Evolutionary conservation across 352 stramenopile genomes (phyloP), one percentile per base, ranked within the genome.

Genomic region (Globisporangium parvum): DNA sequence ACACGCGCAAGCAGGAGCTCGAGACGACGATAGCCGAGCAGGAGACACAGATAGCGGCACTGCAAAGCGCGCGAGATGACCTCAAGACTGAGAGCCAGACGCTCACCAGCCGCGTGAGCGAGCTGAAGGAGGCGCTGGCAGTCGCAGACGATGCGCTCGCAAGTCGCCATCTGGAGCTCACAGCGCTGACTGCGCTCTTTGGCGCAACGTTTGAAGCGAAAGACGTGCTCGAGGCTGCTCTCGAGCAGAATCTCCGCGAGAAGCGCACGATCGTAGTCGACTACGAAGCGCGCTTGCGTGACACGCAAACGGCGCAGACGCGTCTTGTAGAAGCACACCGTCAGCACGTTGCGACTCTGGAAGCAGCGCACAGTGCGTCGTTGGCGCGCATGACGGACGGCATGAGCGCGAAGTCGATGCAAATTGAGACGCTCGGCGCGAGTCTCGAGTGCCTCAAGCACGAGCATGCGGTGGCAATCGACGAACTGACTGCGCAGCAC

Each of bases 311-410:
- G 18, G 33, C 10, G 20, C 49, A 26, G 31, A 53, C 17, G 48
- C 31, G 14, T 18, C 23, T 51, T 20, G 23, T 60, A 37, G 33
- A 51, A 24, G 52, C 65, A 9, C 46, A 62, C 18, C 40, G 23
- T n/a, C 49, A 35, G 26, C 11, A 39, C 51, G 26, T 53, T 58
- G 26, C 35, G 59, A 31, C n/a, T 45, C 18, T 74, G 11, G 39
- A 57, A 11, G 20, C 50, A 28, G 45, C 56, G 2, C 59, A 71
- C 15, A 69, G 57, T 8, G 54, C 65, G 14, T 61, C 51, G 0
- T 58, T 81, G 17, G 52, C 59, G 0, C 57, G 55, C 26, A 77
- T 83, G 72, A 80, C 70, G 1, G 48, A 56, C 12, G n/a, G 64
- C n/a, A 56, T 83, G 40, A 63, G 72, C 9, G 52, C 61, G 17